These are phyloP conservation scores for Sequoia sempervirens DNA, from an alignment of 75 land plant genomes.

Conservation along the genomic window DNA sequence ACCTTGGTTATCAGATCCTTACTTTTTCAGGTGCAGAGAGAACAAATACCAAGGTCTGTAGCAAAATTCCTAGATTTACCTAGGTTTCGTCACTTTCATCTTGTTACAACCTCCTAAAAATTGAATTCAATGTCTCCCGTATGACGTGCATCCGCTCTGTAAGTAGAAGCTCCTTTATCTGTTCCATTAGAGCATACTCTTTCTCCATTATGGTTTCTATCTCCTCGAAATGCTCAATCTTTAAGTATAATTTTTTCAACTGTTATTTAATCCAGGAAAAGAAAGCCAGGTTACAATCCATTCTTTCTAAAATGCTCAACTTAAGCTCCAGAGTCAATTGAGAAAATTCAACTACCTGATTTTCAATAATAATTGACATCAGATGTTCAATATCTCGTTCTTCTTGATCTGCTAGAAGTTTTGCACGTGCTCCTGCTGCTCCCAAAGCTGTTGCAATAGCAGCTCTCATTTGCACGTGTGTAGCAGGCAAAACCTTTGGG, in stretches of 20 bases:
- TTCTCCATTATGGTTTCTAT: constrained; percentile 69
- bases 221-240: constrained; percentile 79
- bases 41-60: background rate
- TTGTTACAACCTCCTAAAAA: background rate
- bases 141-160: constrained; percentile 51
- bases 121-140: background rate
- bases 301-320: background rate
- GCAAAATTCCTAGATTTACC: background rate
- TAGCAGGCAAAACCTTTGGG: background rate
- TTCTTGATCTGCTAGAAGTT: constrained; percentile 88
- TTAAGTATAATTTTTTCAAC: constrained; percentile 67
- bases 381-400: constrained; percentile 79
- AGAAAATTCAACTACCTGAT: constrained; percentile 54
- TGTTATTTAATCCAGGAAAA: constrained; percentile 14
- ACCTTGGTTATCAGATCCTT: background rate
- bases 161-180: constrained; percentile 44
- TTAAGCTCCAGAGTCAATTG: background rate
- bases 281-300: background rate
- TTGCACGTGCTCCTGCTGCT: constrained; percentile 85
- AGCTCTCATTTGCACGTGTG: constrained; percentile 45
- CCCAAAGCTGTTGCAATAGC: constrained; percentile 79
- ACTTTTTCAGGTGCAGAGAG: background rate
- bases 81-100: background rate
- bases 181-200: constrained; percentile 50
- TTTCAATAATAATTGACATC: constrained; percentile 71